Evolutionary conservation across 192 early-diverging fungal genomes (phyloP).

Genomic region (Backusella australiensis): DNA sequence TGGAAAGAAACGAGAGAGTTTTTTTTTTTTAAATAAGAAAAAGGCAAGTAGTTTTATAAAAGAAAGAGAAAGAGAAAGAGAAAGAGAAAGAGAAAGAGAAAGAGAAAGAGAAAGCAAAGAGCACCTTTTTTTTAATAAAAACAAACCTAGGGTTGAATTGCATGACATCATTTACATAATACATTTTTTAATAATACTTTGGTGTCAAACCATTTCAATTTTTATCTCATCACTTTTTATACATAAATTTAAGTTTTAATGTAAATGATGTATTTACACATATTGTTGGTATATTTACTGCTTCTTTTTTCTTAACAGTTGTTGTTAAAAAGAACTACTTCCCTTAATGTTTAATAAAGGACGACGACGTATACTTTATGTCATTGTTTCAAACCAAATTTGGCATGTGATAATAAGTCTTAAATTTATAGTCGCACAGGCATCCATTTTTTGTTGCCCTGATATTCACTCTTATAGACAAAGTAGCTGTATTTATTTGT

Average conservation of each 20-base stretch:
- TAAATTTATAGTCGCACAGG: background rate
- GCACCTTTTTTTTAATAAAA: background rate
- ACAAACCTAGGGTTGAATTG: background rate
- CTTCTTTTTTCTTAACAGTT: background rate
- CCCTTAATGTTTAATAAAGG: background rate
- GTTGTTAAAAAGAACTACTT: background rate
- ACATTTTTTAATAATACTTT: background rate
- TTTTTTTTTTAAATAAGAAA: too few relatives aligned
- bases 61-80: background rate
- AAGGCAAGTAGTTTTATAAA: background rate
- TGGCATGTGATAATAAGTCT: constrained; percentile 1
- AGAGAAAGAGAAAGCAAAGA: background rate
- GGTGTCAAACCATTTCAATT: background rate
- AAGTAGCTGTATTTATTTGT: background rate
- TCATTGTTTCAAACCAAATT: constrained; percentile 5
- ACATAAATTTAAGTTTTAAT: background rate
- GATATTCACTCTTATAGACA: background rate
- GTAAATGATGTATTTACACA: background rate
- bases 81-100: background rate
- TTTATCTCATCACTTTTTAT: background rate
- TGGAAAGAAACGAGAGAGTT: background rate
- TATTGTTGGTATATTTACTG: background rate
- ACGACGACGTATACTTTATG: background rate
- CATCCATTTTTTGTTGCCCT: background rate
- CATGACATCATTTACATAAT: constrained; percentile 1